These are phyloP conservation scores for Candida palmyrensis DNA, from an alignment of 805 yeast species.

Conservation along the genomic window DNA sequence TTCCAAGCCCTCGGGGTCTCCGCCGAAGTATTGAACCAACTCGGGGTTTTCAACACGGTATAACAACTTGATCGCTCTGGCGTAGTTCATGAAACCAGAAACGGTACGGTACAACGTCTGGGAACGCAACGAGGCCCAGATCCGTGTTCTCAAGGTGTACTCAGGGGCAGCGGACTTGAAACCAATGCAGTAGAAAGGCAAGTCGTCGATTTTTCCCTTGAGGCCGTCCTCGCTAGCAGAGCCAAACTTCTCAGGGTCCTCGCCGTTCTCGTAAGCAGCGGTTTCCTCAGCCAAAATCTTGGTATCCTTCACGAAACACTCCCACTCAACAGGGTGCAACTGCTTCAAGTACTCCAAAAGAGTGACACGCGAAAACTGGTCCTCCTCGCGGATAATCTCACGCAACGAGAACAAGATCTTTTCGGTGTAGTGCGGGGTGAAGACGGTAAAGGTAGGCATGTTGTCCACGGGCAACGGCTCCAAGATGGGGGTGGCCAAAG, in stretches of 20 bases:
- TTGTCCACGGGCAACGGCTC: slow-evolving; percentile 99
- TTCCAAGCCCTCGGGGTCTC: slow-evolving; percentile 95
- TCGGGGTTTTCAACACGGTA: slow-evolving; percentile 43
- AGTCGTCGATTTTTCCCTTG: slow-evolving; percentile 35
- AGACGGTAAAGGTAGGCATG: slow-evolving; percentile 97
- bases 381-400: slow-evolving; percentile 75
- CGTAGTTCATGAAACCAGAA: slow-evolving; percentile 44
- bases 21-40: slow-evolving; percentile 88
- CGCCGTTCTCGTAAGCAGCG: slow-evolving; percentile 51
- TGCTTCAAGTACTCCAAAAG: slow-evolving; percentile 52
- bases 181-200: slow-evolving; percentile 43
- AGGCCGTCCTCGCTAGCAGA: slow-evolving; percentile 32
- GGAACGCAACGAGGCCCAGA: slow-evolving; percentile 44
- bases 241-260: slow-evolving; percentile 26
- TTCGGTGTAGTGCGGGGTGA: slow-evolving; percentile 84
- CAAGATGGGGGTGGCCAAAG: slow-evolving; percentile 96
- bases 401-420: slow-evolving; percentile 70
- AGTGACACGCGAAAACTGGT: slow-evolving; percentile 52
- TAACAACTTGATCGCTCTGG: slow-evolving; percentile 41
- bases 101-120: slow-evolving; percentile 44
- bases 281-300: slow-evolving; percentile 49
- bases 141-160: slow-evolving; percentile 42
- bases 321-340: slow-evolving; percentile 54
- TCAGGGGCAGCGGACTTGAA: slow-evolving; percentile 45
- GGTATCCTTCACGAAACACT: slow-evolving; percentile 52